Percentiles rank a stretch among this genome's conserved stretches.
phyloP scores from a whole-genome alignment of 495 filamentous ascomycete species.

The Sordaria brevicollis region DNA sequence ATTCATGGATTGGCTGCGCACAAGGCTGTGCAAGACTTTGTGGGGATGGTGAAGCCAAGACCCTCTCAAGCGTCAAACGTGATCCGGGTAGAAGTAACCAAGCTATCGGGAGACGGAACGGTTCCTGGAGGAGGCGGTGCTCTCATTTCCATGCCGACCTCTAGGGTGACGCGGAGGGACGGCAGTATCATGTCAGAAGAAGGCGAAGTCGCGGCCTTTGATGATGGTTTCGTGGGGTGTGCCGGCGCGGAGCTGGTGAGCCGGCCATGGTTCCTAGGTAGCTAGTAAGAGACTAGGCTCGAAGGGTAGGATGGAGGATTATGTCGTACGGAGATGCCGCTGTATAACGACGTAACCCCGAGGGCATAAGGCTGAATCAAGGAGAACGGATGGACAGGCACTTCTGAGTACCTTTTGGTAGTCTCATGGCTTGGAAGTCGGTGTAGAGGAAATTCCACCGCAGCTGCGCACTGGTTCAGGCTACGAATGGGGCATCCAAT shows the following conservation, averaged over 20 bases:
- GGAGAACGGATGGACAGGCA: neutral
- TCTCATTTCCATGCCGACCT: neutral
- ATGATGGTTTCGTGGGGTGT: neutral
- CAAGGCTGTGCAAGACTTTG: neutral
- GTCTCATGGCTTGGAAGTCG: neutral
- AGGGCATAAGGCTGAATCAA: slow-evolving; percentile 6
- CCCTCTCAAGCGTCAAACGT: neutral
- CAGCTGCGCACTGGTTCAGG: slow-evolving; percentile 15
- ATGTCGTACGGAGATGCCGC: neutral
- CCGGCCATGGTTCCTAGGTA: neutral
- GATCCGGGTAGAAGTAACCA: neutral
- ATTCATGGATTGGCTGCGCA: neutral
- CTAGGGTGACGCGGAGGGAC: neutral
- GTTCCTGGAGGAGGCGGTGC: neutral
- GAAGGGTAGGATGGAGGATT: neutral
- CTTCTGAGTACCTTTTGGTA: neutral
- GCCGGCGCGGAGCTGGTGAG: neutral
- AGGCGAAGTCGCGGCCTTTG: neutral
- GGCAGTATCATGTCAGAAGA: neutral
- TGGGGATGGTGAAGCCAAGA: neutral
- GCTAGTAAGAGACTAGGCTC: neutral
- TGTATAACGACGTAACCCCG: neutral
- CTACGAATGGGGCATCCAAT: slow-evolving; percentile 9
- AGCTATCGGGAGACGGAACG: neutral
- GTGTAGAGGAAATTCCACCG: slow-evolving; percentile 8